Percentiles rank a stretch among this genome's conserved stretches.
phyloP scores from a whole-genome alignment of 495 filamentous ascomycete species.

The Hypoxylon perforatum region DNA sequence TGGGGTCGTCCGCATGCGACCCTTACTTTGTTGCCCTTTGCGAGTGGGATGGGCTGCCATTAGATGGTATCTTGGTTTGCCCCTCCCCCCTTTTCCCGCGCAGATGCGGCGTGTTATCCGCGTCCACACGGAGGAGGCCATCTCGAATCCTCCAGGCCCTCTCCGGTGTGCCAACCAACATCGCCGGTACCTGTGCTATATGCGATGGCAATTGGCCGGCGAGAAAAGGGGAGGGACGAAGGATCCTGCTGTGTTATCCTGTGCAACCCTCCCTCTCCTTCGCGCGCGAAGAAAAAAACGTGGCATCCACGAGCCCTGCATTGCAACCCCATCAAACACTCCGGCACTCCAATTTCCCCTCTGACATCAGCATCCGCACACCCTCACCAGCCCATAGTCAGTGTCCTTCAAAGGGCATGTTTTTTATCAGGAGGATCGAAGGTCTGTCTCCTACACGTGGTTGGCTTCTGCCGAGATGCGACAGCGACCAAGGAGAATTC shows the following conservation, averaged over 20 bases:
- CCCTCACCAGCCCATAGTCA: conserved; percentile 14
- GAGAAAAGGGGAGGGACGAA: conserved; percentile 16
- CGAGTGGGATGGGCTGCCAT: conserved; percentile 5
- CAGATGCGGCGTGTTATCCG: conserved; percentile 14
- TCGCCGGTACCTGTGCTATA: conserved; percentile 12
- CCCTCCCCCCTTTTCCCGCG: conserved; percentile 22
- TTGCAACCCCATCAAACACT: conserved; percentile 35
- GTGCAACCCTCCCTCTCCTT: conserved; percentile 36
- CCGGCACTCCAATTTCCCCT: conserved; percentile 39
- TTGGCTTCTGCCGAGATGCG: conserved; percentile 9
- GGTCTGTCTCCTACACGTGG: conserved; percentile 1
- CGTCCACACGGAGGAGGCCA: conserved; percentile 2
- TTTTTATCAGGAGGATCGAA: conserved; percentile 11
- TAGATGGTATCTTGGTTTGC: conserved; percentile 2
- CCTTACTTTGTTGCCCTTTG: not conserved
- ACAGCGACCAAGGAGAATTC: not conserved
- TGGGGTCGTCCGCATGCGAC: conserved; percentile 10
- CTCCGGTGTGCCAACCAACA: conserved; percentile 15
- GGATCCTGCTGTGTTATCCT: conserved; percentile 18
- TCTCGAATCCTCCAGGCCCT: conserved; percentile 26
- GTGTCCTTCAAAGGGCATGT: not conserved
- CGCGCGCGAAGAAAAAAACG: conserved; percentile 28
- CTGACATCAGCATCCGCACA: conserved; percentile 39
- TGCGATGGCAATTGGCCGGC: conserved; percentile 15
- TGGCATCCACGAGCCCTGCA: conserved; percentile 41